These are phyloP conservation scores for Rutstroemia sp. DNA, from an alignment of 2,329 filamentous ascomycete genomes.

Conservation along the genomic window DNA sequence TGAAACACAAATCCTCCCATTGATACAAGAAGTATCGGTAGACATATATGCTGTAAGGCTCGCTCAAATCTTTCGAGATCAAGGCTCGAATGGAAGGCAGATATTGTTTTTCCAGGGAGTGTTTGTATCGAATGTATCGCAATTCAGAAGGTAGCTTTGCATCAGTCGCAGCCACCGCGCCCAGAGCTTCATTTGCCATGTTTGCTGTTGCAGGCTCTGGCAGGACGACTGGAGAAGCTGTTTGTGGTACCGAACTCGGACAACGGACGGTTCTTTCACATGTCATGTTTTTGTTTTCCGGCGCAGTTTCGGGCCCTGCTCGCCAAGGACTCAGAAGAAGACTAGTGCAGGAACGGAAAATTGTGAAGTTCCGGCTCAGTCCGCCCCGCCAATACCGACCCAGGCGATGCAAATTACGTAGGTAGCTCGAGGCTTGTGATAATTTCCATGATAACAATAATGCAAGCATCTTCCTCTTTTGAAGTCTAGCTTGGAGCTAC, in stretches of 20 bases:
- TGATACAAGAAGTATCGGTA: slow-evolving; percentile 97
- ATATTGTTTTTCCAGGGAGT: slow-evolving; percentile 53
- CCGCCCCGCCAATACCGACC: neutral
- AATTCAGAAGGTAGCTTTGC: slow-evolving; percentile 38
- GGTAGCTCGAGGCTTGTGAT: too few relatives aligned
- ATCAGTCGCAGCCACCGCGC: neutral
- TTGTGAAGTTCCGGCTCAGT: neutral
- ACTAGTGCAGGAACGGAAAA: neutral
- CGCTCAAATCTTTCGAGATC: slow-evolving; percentile 93
- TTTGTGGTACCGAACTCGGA: neutral
- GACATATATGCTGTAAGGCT: slow-evolving; percentile 98
- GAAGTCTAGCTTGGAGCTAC: neutral
- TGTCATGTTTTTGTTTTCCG: neutral
- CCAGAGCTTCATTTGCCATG: slow-evolving; percentile 10
- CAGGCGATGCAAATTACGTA: neutral
- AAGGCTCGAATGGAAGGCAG: slow-evolving; percentile 83
- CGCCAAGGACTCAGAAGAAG: neutral
- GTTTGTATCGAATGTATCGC: slow-evolving; percentile 55
- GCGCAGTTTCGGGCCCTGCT: neutral
- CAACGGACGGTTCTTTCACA: neutral
- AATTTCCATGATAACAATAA: too few relatives aligned
- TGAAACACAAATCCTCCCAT: slow-evolving; percentile 96
- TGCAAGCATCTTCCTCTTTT: too few relatives aligned
- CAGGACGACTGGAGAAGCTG: neutral
- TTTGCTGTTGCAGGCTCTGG: neutral